Base-by-base conservation (phyloP, 2,329 filamentous ascomycete species). In the Cladosporium sp. region DNA sequence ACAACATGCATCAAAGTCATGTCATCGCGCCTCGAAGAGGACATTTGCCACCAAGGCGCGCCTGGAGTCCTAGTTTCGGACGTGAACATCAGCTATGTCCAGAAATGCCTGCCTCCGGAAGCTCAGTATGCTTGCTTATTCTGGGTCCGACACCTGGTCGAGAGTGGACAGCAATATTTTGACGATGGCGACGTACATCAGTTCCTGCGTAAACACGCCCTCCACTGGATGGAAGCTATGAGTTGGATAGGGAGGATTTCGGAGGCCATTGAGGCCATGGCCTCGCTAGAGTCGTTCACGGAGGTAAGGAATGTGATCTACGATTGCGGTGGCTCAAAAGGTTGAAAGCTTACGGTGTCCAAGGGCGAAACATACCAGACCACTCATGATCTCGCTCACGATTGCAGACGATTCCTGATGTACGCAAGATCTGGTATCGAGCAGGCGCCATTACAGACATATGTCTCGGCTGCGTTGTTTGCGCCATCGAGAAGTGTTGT, bases 381-480 rank as follows among this genome's bases (percentile, higher is more conserved):
- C 7, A 3, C 12, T 7, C 38, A 7, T 4, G 20, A 22, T 39
- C 20, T 39, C 11, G 38, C 22, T 11, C 38, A 25, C 18, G 38
- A 39, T 13, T 39, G 38, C 38, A 43, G 25, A 33, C 22, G 40
- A 13, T 43, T 32, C 20, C 7, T 29, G 40, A 30, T 32, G 29
- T 43, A 18, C 22, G 25, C 22, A 43, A 30, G 40, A 20, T 30
- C 40, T 33, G 40, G 40, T 4, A 30, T 47, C 13, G 22, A 47
- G 7, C 7, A 38, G 20, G 43, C 43, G 8, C 43, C 43, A 7
- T n/a, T 47, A 8, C 33, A 47, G 35, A 39, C n/a, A 2, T 47
- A 47, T 22, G 11, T 32, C 7, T 47, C 43, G 7, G 33, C 43
- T 4, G 7, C 33, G 20, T 20, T 47, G 13, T 47, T 47, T 20